Base-by-base conservation (phyloP, 108 stramenopile genomes). In the Phaeodactylum tricornutum region DNA sequence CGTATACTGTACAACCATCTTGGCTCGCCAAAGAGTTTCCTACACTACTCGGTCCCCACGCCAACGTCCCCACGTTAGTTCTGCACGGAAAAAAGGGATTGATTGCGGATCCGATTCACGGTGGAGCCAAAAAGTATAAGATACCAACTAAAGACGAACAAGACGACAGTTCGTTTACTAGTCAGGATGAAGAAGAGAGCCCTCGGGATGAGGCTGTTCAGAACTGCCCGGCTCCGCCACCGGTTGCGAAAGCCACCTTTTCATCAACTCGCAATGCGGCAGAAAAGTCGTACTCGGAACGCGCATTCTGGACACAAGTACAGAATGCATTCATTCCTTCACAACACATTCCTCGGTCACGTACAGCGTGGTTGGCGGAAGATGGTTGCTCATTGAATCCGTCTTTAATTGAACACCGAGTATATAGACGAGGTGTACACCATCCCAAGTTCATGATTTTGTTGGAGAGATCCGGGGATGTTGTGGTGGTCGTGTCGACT, bases 361-460 rank as follows among this genome's bases (percentile, higher is more conserved):
- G n/a, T n/a, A n/a, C n/a, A n/a, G n/a, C n/a, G n/a, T n/a, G n/a
- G n/a, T n/a, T n/a, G n/a, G n/a, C n/a, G n/a, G n/a, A n/a, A n/a
- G n/a, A n/a, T n/a, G n/a, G n/a, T n/a, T n/a, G n/a, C n/a, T n/a
- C n/a, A n/a, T n/a, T n/a, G n/a, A n/a, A n/a, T n/a, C n/a, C n/a
- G n/a, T n/a, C n/a, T n/a, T n/a, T n/a, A n/a, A n/a, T 48, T 11
- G 38, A 55, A 39, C 6, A 31, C 27, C 47, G 50, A 33, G 59
- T 73, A 50, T 54, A 37, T 11, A 59, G 47, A 30, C 34, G 53
- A 30, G 87, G 87, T 6, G 82, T 84, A 11, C 76, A 89, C 27
- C 87, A 89, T 64, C 87, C 87, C 9, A 89, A 89, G 55, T 89
- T 72, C 53, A 69, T 77, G 59, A 48, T 88, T n/a, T 49, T 89